Evolutionary conservation across 306 rosid species (phyloP), one percentile per base, ranked within the genome.

Genomic region (Prunus padus): DNA sequence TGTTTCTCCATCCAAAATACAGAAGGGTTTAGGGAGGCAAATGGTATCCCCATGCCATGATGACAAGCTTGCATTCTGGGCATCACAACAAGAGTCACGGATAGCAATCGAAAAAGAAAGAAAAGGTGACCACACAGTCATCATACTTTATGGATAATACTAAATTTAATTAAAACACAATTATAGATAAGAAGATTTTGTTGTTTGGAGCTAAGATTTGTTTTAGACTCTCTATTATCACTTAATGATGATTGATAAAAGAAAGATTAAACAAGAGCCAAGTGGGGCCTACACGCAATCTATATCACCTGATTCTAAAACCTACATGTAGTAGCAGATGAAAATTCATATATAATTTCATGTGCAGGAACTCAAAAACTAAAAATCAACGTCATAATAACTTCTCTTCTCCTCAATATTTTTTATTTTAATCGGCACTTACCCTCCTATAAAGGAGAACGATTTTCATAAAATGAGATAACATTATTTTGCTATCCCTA

Each of bases 21-120:
- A 56, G 10, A 56, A 56, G 5, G 10, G 16, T 25, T 13, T 49
- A 75, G 90, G 90, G 89, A 78, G 95, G 86, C 96, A 90, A 81
- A 87, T 77, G 95, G 96, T 83, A 89, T 87, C 93, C 85, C 90
- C 87, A 88, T 89, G 83, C 92, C 87, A 89, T 89, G 83, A 88
- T 89, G 76, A 81, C 84, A 82, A 84, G 77, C 95, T 84, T 84
- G 86, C 82, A 83, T 82, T 86, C 78, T 83, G 82, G 71, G 89
- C 73, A 80, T 86, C 82, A 74, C 82, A 82, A 50, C 79, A 78
- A 72, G 80, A 81, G 52, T 79, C 23, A 77, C 77, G 71, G 84
- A 73, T 76, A 69, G 23, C 59, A 69, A 72, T 26, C 73, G 73
- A 50, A 67, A 69, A 63, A 44, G 33, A 40, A 44, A 22, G 72